Evolutionary conservation across 805 yeast species (phyloP), one percentile per base, ranked within the genome.

Genomic region (Diddensiella transvaalensis): DNA sequence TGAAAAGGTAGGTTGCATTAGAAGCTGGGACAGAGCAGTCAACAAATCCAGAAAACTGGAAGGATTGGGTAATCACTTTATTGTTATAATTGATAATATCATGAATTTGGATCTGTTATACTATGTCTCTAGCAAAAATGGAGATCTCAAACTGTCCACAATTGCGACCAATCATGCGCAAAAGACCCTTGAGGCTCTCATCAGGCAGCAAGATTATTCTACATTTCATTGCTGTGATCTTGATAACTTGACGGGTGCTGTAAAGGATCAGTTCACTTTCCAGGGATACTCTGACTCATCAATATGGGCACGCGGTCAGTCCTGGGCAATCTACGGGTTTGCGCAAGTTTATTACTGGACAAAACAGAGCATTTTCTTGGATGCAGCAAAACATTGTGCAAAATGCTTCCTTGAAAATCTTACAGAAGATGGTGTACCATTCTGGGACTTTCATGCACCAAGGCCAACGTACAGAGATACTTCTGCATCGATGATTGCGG

Each of bases 261-360:
- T 46, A 2, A 58, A 54, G 38, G 60, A 56, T 5, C 58, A 55
- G 23, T 53, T 61, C 44, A 64, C 67, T 22, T 49, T 57, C 40
- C 68, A 64, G 47, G 68, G 69, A 8, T 62, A 53, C 41, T 50
- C 44, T 15, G 60, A 64, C 47, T 63, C 59, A 8, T 30, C 60
- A 3, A 52, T 59, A 22, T 64, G 69, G 68, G 49, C 61, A 11
- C 55, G 67, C n/a, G 69, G 69, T 30, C 67, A 63, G 49, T 59
- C 68, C 3, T 64, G 69, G 69, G 66, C 60, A 2, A 32, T 64
- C 13, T 51, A 60, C 36, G 69, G 69, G 1, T 64, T 43, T 46
- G 59, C 61, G 5, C 59, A 54, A 22, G 52, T 56, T 11, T 64
- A 63, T 48, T 26, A 42, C 30, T 64, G 57, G 55, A 62, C 68